Evolutionary conservation across 2,329 filamentous ascomycete genomes (phyloP).

Genomic region (Microdochium paspali): DNA sequence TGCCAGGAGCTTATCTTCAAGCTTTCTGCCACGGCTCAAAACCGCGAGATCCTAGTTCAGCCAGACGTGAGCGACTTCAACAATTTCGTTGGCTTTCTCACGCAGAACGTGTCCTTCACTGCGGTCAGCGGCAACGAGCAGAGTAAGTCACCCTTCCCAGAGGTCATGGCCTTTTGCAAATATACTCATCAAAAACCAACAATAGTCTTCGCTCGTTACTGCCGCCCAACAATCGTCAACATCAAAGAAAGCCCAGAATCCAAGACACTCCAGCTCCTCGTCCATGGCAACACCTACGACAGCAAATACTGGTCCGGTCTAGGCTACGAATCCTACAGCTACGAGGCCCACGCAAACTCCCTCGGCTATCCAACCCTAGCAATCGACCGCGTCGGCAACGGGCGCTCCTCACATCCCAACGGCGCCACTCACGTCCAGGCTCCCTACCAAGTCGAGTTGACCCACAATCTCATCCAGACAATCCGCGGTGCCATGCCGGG

Average conservation of each 20-base stretch:
- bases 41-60: neutral
- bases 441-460: conserved; percentile 11
- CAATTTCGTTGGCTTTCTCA: neutral
- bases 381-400: conserved; percentile 16
- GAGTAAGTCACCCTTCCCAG: neutral
- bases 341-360: conserved; percentile 10
- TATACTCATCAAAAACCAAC: neutral
- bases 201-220: neutral
- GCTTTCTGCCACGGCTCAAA: neutral
- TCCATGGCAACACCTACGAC: conserved; percentile 13
- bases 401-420: conserved; percentile 13
- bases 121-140: neutral
- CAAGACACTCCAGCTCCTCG: conserved; percentile 12
- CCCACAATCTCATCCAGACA: conserved; percentile 11
- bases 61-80: neutral
- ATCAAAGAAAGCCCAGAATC: neutral
- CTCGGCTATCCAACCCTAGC: conserved; percentile 14
- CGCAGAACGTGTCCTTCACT: neutral
- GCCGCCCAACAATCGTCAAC: neutral
- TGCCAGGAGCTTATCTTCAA: neutral
- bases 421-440: conserved; percentile 10
- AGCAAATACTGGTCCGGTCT: conserved; percentile 9
- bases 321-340: conserved; percentile 8
- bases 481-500: conserved; percentile 5
- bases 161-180: too few species aligned